Base-by-base conservation (phyloP, 2,329 filamentous ascomycete genomes). In the Macrophomina phaseolina region DNA sequence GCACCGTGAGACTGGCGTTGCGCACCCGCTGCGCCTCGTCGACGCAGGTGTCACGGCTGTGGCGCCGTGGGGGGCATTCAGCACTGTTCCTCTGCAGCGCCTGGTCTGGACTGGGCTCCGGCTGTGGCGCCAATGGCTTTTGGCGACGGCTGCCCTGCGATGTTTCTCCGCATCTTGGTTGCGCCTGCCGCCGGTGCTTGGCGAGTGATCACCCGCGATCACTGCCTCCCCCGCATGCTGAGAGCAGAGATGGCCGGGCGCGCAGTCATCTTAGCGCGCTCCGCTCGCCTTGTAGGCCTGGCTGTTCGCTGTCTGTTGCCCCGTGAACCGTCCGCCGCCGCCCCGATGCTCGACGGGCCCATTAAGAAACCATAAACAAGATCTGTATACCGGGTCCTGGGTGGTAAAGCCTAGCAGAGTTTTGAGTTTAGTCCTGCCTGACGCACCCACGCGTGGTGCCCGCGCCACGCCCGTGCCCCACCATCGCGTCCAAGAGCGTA, bases 141-240 rank as follows among this genome's bases (percentile, higher is more conserved):
- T 18, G 42, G 56, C 40, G 40, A 9, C 40, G 7, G 8, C 34
- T 12, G 23, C 23, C 28, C 58, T 38, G 58, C 58, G 38, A 36
- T 61, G 58, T 55, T 55, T 38, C 52, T 38, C 58, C 42, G 58
- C 58, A 46, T 62, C 58, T 18, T 55, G 32, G 32, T 8, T 16
- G 32, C 42, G 30, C 32, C 36, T 12, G 18, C 58, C 56, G 28
- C 18, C 23, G 9, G 32, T 23, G 12, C 38, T 56, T 56, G 55
- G 36, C 53, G 3, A 58, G n/a, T 42, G 53, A 58, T 58, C 53
- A 45, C 53, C 55, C 16, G 38, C 55, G 55, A 48, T 61, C 42
- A 32, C 5, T 9, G 2, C 4, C 42, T 23, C 23, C 23, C 58
- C 58, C 58, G 42, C 58, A 62, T 38, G 58, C 58, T 42, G 30